These are phyloP conservation scores for Musa acuminata DNA, from an alignment of 176 grass and related monocot genomes.

Conservation along the genomic window DNA sequence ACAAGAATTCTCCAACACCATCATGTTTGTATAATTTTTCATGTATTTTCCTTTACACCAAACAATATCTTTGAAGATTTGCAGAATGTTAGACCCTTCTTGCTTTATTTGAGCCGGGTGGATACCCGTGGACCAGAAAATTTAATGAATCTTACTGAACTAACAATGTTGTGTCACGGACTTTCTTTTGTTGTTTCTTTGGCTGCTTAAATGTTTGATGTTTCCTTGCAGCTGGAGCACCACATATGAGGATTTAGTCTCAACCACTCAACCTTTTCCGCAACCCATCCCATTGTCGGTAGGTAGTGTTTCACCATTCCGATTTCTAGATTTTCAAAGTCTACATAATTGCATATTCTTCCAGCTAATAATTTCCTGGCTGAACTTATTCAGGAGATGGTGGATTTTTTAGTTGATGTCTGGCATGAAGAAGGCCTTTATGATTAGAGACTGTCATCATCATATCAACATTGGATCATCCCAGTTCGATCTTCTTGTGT, in stretches of 20 bases:
- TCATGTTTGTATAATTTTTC: too few relatives aligned
- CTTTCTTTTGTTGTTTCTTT: too few relatives aligned
- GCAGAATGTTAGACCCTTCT: too few relatives aligned
- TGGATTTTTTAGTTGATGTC: constrained; percentile 4
- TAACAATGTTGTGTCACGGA: too few relatives aligned
- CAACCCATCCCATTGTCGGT: constrained; percentile 15
- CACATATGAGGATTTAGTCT: constrained; percentile 15
- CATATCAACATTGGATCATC: too few relatives aligned
- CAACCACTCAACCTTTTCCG: constrained; percentile 3
- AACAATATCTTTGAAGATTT: too few relatives aligned
- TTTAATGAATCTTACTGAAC: too few relatives aligned
- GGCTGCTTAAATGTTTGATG: neutral
- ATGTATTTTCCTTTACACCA: too few relatives aligned
- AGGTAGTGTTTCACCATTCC: neutral
- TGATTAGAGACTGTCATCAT: neutral
- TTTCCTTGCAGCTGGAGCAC: constrained; percentile 14
- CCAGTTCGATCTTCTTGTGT: too few relatives aligned
- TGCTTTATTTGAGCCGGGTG: too few relatives aligned
- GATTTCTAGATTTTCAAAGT: neutral
- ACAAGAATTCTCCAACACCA: too few relatives aligned
- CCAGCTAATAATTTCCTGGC: neutral
- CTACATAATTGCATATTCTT: neutral
- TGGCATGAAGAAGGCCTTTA: constrained; percentile 8
- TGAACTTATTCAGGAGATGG: neutral
- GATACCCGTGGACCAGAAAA: too few relatives aligned